Conservation (phyloP, 148 eudicot species). For the Heliosperma pusillum region DNA sequence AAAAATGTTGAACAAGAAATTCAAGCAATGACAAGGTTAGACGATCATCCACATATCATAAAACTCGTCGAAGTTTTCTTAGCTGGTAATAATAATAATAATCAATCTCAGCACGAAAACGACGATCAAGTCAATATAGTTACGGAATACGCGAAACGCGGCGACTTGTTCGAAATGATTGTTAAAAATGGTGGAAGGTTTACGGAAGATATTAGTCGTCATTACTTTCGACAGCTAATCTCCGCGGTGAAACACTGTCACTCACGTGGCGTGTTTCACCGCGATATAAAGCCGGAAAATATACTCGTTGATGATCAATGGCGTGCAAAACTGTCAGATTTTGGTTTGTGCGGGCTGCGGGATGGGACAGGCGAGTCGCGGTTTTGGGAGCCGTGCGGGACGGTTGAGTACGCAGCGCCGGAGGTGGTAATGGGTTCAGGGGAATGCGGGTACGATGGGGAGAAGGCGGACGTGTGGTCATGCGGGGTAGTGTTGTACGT, state of each 20-base stretch:
- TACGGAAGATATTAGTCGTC: conserved; percentile 55
- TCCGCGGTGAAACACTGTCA: conserved; percentile 72
- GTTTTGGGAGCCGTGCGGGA: conserved; percentile 67
- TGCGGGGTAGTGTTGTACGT: conserved; percentile 76
- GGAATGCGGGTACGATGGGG: conserved; percentile 62
- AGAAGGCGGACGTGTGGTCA: conserved; percentile 72
- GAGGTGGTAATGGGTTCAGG: conserved; percentile 53
- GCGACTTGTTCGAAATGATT: conserved; percentile 59
- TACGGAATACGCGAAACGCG: conserved; percentile 68
- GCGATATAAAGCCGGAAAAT: conserved; percentile 81
- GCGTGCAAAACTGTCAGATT: conserved; percentile 60
- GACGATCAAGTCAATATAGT: conserved; percentile 48
- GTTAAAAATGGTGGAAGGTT: conserved; percentile 41
- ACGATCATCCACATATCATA: conserved; percentile 53
- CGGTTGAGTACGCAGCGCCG: conserved; percentile 81
- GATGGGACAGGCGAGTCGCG: conserved; percentile 36
- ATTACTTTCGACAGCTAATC: conserved; percentile 65
- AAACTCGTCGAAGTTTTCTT: conserved; percentile 53
- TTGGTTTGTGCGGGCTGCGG: conserved; percentile 47
- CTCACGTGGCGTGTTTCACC: conserved; percentile 62
- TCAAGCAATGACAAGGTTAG: conserved; percentile 49
- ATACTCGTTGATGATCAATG: conserved; percentile 64
- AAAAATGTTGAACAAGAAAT: conserved; percentile 46
- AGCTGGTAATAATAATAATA: no score
- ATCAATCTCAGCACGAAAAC: background rate